Percentiles rank a stretch among this genome's conserved stretches.
Evolutionary conservation across 306 rosid genomes (phyloP).

Genomic region (Fragaria ananassa): DNA sequence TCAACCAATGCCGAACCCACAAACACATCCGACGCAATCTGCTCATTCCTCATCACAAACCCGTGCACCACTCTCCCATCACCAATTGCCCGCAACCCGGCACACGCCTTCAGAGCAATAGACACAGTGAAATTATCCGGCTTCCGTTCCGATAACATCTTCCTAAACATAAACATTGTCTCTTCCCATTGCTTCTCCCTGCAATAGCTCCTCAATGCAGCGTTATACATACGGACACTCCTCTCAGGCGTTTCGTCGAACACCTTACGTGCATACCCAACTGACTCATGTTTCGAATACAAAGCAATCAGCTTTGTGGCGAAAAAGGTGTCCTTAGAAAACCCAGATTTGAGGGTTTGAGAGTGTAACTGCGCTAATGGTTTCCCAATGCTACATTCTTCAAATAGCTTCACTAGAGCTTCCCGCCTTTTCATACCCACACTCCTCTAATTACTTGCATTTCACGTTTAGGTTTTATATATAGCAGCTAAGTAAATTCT

Average conservation of each 20-base stretch:
- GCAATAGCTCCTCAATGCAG: conserved; percentile 54
- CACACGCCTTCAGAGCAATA: conserved; percentile 62
- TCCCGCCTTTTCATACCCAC: conserved; percentile 11
- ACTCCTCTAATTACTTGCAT: background rate
- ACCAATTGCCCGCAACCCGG: conserved; percentile 36
- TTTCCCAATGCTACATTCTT: conserved; percentile 31
- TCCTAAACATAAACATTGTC: conserved; percentile 41
- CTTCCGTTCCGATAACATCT: conserved; percentile 26
- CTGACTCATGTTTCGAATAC: conserved; percentile 41
- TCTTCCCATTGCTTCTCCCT: conserved; percentile 46
- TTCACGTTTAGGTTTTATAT: background rate
- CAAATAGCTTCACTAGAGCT: conserved; percentile 42
- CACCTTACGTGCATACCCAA: conserved; percentile 43
- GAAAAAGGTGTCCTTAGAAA: conserved; percentile 51
- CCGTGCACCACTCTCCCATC: conserved; percentile 62
- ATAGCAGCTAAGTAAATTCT: background rate
- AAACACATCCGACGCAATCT: conserved; percentile 47
- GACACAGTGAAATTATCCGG: conserved; percentile 60
- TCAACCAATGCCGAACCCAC: conserved; percentile 71
- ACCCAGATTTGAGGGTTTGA: conserved; percentile 45
- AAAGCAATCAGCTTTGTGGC: conserved; percentile 56
- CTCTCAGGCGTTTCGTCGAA: conserved; percentile 55
- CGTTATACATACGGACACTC: conserved; percentile 59
- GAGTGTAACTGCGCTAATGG: conserved; percentile 49
- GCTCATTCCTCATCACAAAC: conserved; percentile 42